Percentiles rank a stretch among this genome's conserved stretches.
Evolutionary conservation across 2,329 filamentous ascomycete genomes (phyloP).

Genomic region (Bipolaris sorokiniana): DNA sequence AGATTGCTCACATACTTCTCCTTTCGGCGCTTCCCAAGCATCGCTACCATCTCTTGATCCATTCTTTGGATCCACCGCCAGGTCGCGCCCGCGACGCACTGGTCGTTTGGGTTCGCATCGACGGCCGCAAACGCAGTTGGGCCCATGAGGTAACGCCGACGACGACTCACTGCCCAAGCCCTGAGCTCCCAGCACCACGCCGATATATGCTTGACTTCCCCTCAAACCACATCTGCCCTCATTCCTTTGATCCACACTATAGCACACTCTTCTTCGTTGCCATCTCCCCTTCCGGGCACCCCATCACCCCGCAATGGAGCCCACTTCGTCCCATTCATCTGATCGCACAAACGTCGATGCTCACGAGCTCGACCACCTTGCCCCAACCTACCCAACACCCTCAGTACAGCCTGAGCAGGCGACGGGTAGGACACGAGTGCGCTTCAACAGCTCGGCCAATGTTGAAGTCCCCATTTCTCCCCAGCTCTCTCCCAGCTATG

Average conservation of each 20-base stretch:
- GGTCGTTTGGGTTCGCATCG: constrained; percentile 7
- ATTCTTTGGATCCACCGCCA: constrained; percentile 10
- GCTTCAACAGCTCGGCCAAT: constrained; percentile 38
- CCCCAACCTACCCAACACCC: constrained; percentile 13
- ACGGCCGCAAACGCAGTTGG: background rate
- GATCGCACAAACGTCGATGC: constrained; percentile 18
- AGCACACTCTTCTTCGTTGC: background rate
- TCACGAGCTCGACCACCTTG: constrained; percentile 15
- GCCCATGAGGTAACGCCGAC: constrained; percentile 6
- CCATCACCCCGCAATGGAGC: constrained; percentile 21
- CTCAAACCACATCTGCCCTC: background rate
- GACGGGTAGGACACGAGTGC: constrained; percentile 27
- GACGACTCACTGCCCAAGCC: constrained; percentile 1
- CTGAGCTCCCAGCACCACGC: background rate
- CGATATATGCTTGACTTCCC: background rate
- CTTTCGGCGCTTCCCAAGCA: constrained; percentile 7
- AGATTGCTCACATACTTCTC: constrained; percentile 10
- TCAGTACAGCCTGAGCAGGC: constrained; percentile 20
- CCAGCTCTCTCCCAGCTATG: constrained; percentile 17
- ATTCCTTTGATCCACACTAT: background rate
- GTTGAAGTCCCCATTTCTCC: constrained; percentile 26
- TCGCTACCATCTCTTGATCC: constrained; percentile 5
- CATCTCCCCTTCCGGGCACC: background rate
- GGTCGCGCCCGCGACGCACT: constrained; percentile 7
- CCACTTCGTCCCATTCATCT: constrained; percentile 21